Conservation (phyloP, 371 early-diverging fungal species). For the Actinomucor elegans region DNA sequence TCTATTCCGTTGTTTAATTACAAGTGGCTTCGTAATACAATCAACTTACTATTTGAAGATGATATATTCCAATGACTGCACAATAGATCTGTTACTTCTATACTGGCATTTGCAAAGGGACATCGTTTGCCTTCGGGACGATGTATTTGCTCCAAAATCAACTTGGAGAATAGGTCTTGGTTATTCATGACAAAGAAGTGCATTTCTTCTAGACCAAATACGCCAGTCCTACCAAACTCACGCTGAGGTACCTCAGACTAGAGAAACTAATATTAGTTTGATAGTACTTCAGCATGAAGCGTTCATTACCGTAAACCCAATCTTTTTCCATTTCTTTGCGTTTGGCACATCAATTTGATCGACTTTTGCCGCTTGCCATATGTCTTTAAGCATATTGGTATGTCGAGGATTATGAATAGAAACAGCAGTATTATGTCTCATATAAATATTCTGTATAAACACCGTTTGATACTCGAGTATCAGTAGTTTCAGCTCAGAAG, state of each 20-base stretch:
- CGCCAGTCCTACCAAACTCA: conserved; percentile 66
- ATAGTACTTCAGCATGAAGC: too few species aligned
- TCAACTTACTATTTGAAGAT: conserved; percentile 52
- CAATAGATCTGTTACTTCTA: conserved; percentile 70
- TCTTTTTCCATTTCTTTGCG: conserved; percentile 61
- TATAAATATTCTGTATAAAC: conserved; percentile 56
- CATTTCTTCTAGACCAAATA: conserved; percentile 68
- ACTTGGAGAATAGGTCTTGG: conserved; percentile 50
- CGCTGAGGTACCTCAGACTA: conserved; percentile 65
- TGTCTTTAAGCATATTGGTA: conserved; percentile 53
- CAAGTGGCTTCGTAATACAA: not conserved
- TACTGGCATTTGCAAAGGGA: conserved; percentile 66
- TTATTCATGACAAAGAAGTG: conserved; percentile 53
- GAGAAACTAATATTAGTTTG: too few species aligned
- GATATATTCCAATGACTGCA: conserved; percentile 73
- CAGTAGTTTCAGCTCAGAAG: conserved; percentile 61
- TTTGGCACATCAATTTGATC: conserved; percentile 31
- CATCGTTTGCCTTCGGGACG: conserved; percentile 58
- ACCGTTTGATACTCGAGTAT: conserved; percentile 70
- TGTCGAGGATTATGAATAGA: conserved; percentile 53
- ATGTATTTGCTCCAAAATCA: conserved; percentile 61
- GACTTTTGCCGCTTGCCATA: conserved; percentile 60
- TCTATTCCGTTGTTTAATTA: too few species aligned
- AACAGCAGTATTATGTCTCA: conserved; percentile 52
- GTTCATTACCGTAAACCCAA: conserved; percentile 67